Percentiles rank a stretch among this genome's conserved stretches.
These are phyloP conservation scores for Escovopsis weberi DNA, from an alignment of 2,329 filamentous ascomycete species.

Conservation along the genomic window DNA sequence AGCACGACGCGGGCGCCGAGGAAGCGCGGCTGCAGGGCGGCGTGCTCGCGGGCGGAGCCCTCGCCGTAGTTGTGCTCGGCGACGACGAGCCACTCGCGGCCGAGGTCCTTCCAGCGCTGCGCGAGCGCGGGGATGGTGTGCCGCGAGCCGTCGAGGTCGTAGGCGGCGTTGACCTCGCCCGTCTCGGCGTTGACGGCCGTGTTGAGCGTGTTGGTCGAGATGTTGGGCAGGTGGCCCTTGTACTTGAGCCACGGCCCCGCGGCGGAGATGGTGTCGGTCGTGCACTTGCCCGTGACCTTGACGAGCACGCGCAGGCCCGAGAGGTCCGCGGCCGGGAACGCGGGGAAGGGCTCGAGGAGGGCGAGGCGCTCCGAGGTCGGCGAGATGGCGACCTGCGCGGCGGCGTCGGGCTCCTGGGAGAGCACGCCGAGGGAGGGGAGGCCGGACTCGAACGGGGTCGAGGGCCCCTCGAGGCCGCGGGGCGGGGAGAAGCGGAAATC, in stretches of 20 bases:
- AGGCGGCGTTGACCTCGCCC: slow-evolving; percentile 80
- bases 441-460: slow-evolving; percentile 59
- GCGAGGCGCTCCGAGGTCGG: slow-evolving; percentile 85
- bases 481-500: slow-evolving; percentile 77
- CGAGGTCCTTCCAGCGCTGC: slow-evolving; percentile 62
- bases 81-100: slow-evolving; percentile 78
- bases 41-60: slow-evolving; percentile 78
- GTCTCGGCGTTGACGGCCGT: slow-evolving; percentile 87
- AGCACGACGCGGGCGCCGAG: slow-evolving; percentile 75
- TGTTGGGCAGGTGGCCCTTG: slow-evolving; percentile 97
- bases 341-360: slow-evolving; percentile 73
- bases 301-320: slow-evolving; percentile 71
- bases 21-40: slow-evolving; percentile 80
- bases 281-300: slow-evolving; percentile 96
- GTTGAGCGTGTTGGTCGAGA: slow-evolving; percentile 92
- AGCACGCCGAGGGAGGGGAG: slow-evolving; percentile 60
- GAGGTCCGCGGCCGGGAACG: slow-evolving; percentile 68
- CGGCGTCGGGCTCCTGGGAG: slow-evolving; percentile 56
- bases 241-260: slow-evolving; percentile 97
- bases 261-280: slow-evolving; percentile 95
- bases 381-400: slow-evolving; percentile 59
- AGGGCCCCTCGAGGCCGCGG: slow-evolving; percentile 50
- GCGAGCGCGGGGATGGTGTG: slow-evolving; percentile 80
- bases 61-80: slow-evolving; percentile 97
- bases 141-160: slow-evolving; percentile 64